phyloP scores from a whole-genome alignment of 2,329 filamentous ascomycete species.

The Penicillium sclerotiorum region DNA sequence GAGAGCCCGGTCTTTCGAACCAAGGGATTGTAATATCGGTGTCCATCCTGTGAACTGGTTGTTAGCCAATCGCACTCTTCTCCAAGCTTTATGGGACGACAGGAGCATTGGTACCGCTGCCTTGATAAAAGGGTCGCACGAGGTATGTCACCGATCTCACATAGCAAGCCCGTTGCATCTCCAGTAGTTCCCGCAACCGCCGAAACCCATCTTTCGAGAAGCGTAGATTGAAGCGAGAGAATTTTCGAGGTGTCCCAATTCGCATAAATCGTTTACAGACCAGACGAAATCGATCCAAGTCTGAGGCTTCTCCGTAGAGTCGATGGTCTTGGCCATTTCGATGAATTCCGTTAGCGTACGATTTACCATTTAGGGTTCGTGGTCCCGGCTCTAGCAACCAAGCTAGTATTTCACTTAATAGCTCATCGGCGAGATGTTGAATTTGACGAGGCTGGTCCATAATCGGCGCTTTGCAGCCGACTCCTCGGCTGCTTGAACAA shows the following conservation, averaged over 20 bases:
- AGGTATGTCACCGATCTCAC: slow-evolving; percentile 44
- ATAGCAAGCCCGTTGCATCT: slow-evolving; percentile 41
- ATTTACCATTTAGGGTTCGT: slow-evolving; percentile 9
- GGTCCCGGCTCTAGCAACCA: slow-evolving; percentile 28
- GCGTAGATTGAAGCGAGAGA: slow-evolving; percentile 39
- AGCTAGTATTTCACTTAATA: slow-evolving; percentile 37
- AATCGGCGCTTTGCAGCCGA: slow-evolving; percentile 35
- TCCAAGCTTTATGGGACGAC: slow-evolving; percentile 1
- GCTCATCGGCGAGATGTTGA: slow-evolving; percentile 40
- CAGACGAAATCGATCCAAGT: slow-evolving; percentile 45
- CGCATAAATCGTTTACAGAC: slow-evolving; percentile 45
- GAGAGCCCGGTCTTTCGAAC: slow-evolving; percentile 21
- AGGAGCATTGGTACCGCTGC: slow-evolving; percentile 35
- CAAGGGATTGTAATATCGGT: slow-evolving; percentile 25
- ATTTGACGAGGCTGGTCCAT: slow-evolving; percentile 38
- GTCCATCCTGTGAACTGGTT: slow-evolving; percentile 33
- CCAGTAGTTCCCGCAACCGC: slow-evolving; percentile 36
- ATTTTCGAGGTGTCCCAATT: slow-evolving; percentile 44
- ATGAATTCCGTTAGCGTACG: slow-evolving; percentile 7
- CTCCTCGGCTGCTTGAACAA: slow-evolving; percentile 33
- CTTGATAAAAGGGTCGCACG: slow-evolving; percentile 45
- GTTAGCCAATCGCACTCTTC: slow-evolving; percentile 21
- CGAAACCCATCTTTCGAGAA: slow-evolving; percentile 40
- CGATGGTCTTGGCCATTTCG: slow-evolving; percentile 7
- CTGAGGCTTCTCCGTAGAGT: slow-evolving; percentile 33